A percentile compares a stretch with the other conserved stretches of the same genome.
phyloP scores from a whole-genome alignment of 768 basidiomycete genomes.

The Floccularia luteovirens region DNA sequence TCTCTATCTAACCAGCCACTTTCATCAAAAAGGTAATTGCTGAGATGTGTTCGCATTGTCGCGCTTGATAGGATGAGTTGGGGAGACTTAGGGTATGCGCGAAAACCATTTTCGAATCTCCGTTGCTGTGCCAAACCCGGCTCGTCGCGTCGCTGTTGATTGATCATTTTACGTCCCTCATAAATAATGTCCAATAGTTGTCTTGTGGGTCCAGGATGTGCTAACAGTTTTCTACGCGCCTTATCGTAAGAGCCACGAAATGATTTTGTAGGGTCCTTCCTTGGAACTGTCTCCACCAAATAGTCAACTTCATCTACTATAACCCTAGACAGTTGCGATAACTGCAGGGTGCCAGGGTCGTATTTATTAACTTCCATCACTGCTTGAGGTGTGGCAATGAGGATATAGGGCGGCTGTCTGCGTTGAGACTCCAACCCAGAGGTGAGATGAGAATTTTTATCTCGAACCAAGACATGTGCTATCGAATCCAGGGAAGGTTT shows the following conservation, averaged over 20 bases:
- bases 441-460: conserved; percentile 29
- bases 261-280: conserved; percentile 27
- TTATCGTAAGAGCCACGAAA: conserved; percentile 26
- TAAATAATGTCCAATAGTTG: conserved; percentile 55
- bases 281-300: conserved; percentile 48
- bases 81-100: conserved; percentile 19
- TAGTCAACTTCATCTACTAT: conserved; percentile 77
- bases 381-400: conserved; percentile 69
- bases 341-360: conserved; percentile 33
- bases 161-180: conserved; percentile 20
- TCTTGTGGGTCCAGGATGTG: conserved; percentile 53
- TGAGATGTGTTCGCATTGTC: conserved; percentile 51
- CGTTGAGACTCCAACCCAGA: conserved; percentile 29
- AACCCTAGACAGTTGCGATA: conserved; percentile 44
- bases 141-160: conserved; percentile 10
- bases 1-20: conserved; percentile 51
- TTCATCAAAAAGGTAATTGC: conserved; percentile 43
- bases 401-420: conserved; percentile 49
- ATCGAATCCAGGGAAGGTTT: conserved; percentile 31
- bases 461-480: conserved; percentile 58
- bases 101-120: neutral
- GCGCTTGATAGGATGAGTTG: conserved; percentile 69
- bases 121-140: conserved; percentile 5
- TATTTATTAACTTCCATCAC: conserved; percentile 45
- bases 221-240: conserved; percentile 30